Percentiles rank a stretch among this genome's conserved stretches.
phyloP scores from a whole-genome alignment of 2,329 filamentous ascomycete genomes.

The Ceratocystiopsis minuta region DNA sequence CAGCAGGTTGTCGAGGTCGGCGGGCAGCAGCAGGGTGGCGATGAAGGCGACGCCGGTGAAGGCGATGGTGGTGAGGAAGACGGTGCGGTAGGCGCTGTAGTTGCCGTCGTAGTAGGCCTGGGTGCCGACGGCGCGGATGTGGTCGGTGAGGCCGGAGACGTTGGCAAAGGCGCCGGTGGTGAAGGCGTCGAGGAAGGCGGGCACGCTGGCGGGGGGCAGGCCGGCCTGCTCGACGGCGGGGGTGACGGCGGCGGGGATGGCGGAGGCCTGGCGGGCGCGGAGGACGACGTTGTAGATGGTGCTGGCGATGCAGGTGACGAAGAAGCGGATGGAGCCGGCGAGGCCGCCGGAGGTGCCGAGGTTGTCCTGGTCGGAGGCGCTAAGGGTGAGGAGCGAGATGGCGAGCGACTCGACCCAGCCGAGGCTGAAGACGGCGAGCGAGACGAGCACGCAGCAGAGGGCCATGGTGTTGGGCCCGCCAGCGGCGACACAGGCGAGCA shows the following conservation, averaged over 20 bases:
- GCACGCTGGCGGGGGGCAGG: constrained; percentile 17
- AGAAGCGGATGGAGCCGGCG: constrained; percentile 19
- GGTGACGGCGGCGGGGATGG: constrained; percentile 16
- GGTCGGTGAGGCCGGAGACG: constrained; percentile 16
- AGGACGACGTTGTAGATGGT: constrained; percentile 19
- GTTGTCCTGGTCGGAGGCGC: constrained; percentile 17
- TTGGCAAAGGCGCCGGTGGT: constrained; percentile 13
- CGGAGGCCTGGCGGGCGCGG: constrained; percentile 15
- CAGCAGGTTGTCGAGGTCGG: too few relatives aligned
- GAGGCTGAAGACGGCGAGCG: constrained; percentile 17
- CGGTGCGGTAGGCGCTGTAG: constrained; percentile 17
- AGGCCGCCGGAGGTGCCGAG: constrained; percentile 18
- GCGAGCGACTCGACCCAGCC: constrained; percentile 19
- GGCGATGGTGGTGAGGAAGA: constrained; percentile 19
- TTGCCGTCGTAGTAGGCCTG: constrained; percentile 18
- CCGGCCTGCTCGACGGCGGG: constrained; percentile 19
- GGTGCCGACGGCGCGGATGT: constrained; percentile 14
- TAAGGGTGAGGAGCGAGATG: constrained; percentile 18
- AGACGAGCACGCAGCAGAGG: constrained; percentile 14
- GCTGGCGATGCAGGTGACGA: constrained; percentile 16
- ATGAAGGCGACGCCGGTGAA: constrained; percentile 17
- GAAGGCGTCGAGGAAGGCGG: constrained; percentile 18
- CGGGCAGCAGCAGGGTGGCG: not conserved
- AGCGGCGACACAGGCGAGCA: constrained; percentile 15
- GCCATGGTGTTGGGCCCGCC: constrained; percentile 13